Base-by-base conservation (phyloP, 2,329 filamentous ascomycete genomes). In the Coniochaeta pulveracea region DNA sequence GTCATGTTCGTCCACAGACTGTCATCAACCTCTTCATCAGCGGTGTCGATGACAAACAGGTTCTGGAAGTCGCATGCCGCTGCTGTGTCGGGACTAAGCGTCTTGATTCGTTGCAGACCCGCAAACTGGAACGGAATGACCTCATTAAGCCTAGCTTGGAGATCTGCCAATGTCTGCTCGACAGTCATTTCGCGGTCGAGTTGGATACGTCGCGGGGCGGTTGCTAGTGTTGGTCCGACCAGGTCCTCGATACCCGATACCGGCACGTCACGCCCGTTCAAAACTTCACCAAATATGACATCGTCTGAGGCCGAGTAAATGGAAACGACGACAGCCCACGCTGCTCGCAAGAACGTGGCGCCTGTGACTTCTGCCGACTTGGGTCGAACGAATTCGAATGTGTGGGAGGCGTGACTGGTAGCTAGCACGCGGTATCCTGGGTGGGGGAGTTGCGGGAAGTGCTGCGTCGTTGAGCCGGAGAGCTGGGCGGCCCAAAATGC, bases 1-100 rank as follows among this genome's bases (percentile, higher is more conserved):
- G 24, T 36, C 32, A 46, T 34, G 12, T 40, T 42, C n/a, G 29
- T 33, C 44, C 44, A 46, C 15, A 46, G 38, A 21, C 41, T 39
- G n/a, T 25, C 33, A 6, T 21, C 10, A 5, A n/a, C n/a, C 6
- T 22, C 35, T 5, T 40, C 39, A 10, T 41, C 39, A 2, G 38
- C 38, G 17, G 34, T 22, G 26, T 43, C 36, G 6, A 47, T 34
- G n/a, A 40, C 43, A 5, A 45, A 33, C 12, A 47, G 34, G 10
- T 41, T 47, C 21, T 41, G 38, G 19, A 46, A 42, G 10, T 43
- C 40, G n/a, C 43, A 46, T 3, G 41, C 45, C 2, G 31, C 37
- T 0, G 34, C 36, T 4, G 40, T 26, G 2, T 33, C 30, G 0
- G 33, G 21, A 25, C 25, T 33, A 7, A 47, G 35, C 2, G 29